These are phyloP conservation scores for Mycena leptocephala DNA, from an alignment of 768 basidiomycete genomes.

Conservation along the genomic window DNA sequence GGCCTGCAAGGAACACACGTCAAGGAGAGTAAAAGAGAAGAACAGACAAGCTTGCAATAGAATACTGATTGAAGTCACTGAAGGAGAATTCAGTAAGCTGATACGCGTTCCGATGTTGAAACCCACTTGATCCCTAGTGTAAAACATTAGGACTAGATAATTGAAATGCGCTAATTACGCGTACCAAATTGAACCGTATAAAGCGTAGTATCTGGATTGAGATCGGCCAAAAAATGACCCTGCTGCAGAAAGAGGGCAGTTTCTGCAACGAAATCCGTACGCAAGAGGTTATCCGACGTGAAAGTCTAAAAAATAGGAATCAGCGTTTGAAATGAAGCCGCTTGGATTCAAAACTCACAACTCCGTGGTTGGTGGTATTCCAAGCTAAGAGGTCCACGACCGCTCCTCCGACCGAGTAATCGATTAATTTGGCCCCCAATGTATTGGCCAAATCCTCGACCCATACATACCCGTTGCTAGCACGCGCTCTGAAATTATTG, in stretches of 20 bases:
- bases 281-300: slow-evolving; percentile 36
- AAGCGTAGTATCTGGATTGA: slow-evolving; percentile 36
- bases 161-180: background rate
- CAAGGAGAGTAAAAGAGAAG: background rate
- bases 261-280: slow-evolving; percentile 37
- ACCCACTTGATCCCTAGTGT: slow-evolving; percentile 35
- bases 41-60: background rate
- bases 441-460: slow-evolving; percentile 39
- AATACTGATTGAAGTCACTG: slow-evolving; percentile 32
- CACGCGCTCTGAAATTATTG: no score
- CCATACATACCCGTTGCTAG: slow-evolving; percentile 41
- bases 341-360: background rate
- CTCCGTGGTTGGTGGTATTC: slow-evolving; percentile 38
- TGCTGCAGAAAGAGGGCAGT: slow-evolving; percentile 39
- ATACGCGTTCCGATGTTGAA: background rate
- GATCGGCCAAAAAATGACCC: slow-evolving; percentile 34
- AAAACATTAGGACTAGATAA: background rate
- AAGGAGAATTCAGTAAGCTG: background rate
- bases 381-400: slow-evolving; percentile 36
- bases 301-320: slow-evolving; percentile 16
- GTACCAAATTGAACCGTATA: slow-evolving; percentile 40
- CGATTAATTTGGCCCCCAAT: slow-evolving; percentile 36
- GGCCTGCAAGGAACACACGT: background rate
- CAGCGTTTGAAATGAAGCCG: background rate
- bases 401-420: slow-evolving; percentile 21